These are phyloP conservation scores for Adiantum capillusveneris DNA, from an alignment of 75 land plant species.

Conservation along the genomic window DNA sequence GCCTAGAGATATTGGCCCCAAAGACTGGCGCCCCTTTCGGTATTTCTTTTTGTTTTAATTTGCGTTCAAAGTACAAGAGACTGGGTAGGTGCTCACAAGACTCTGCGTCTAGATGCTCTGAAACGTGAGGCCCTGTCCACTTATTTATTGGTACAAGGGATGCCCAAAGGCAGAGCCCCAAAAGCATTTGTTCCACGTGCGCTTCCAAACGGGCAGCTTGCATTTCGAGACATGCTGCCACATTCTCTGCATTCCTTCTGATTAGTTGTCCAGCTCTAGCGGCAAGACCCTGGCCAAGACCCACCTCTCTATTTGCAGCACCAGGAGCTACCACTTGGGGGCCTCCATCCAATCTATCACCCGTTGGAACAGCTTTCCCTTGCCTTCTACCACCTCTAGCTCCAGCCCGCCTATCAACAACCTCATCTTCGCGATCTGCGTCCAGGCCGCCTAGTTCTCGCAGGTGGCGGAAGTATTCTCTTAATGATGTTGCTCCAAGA, in stretches of 20 bases:
- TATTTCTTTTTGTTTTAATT: too few relatives aligned
- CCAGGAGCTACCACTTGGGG: not conserved
- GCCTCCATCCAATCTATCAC: slow-evolving; percentile 43
- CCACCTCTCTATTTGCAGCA: slow-evolving; percentile 58
- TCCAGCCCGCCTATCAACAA: slow-evolving; percentile 12
- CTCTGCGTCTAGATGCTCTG: too few relatives aligned
- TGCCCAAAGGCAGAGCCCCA: too few relatives aligned
- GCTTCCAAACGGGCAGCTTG: slow-evolving; percentile 93
- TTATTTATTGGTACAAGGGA: too few relatives aligned
- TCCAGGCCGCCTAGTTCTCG: slow-evolving; percentile 70
- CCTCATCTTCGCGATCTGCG: slow-evolving; percentile 67
- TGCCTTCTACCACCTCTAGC: slow-evolving; percentile 60
- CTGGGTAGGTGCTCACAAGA: too few relatives aligned
- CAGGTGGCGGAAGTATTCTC: slow-evolving; percentile 86
- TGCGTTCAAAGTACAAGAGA: too few relatives aligned
- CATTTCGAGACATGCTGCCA: slow-evolving; percentile 75
- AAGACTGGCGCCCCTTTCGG: too few relatives aligned
- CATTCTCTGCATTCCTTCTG: slow-evolving; percentile 91
- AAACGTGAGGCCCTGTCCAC: too few relatives aligned
- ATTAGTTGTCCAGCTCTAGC: slow-evolving; percentile 84
- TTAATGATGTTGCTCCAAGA: slow-evolving; percentile 87
- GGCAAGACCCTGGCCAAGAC: slow-evolving; percentile 58
- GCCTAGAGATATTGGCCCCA: too few relatives aligned
- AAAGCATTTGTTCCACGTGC: slow-evolving; percentile 97
- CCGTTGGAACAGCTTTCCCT: slow-evolving; percentile 22